Conservation (phyloP, 2,329 filamentous ascomycete species). For the Epichloe uncinata region DNA sequence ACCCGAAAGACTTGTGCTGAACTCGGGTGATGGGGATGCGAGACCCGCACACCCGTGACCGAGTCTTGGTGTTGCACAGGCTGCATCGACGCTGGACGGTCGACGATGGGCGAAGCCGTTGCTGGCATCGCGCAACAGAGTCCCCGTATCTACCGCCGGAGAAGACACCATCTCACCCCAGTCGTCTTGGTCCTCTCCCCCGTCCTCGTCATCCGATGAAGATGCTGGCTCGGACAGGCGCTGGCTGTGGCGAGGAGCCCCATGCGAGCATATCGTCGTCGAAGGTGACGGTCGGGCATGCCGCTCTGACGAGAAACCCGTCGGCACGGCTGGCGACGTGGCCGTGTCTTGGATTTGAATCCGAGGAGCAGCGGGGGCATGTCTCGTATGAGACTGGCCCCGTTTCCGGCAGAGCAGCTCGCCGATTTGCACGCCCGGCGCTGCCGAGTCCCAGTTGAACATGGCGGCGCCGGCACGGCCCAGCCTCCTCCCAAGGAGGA, state of each 20-base stretch:
- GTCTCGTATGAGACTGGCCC: constrained; percentile 5
- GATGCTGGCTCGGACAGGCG: neutral
- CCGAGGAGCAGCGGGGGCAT: constrained; percentile 9
- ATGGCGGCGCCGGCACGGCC: constrained; percentile 31
- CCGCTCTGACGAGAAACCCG: neutral
- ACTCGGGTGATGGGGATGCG: too few relatives aligned
- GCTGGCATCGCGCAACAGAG: too few relatives aligned
- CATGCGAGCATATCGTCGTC: neutral
- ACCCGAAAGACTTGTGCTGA: too few relatives aligned
- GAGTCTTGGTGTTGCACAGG: too few relatives aligned
- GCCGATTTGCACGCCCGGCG: constrained; percentile 34
- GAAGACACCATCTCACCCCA: too few relatives aligned
- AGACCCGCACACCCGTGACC: too few relatives aligned
- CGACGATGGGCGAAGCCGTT: too few relatives aligned
- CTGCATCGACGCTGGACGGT: too few relatives aligned
- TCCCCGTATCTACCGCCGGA: too few relatives aligned
- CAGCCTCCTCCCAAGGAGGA: constrained; percentile 23
- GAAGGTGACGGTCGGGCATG: neutral
- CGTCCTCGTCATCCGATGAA: neutral
- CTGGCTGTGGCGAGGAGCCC: too few relatives aligned
- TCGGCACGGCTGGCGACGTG: constrained; percentile 5
- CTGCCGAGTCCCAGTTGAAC: constrained; percentile 49
- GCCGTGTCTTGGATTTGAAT: neutral
- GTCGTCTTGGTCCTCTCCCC: too few relatives aligned
- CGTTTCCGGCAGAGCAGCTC: constrained; percentile 20